These are phyloP conservation scores for Stachybotrys chartarum DNA, from an alignment of 2,329 filamentous ascomycete genomes.

Conservation along the genomic window DNA sequence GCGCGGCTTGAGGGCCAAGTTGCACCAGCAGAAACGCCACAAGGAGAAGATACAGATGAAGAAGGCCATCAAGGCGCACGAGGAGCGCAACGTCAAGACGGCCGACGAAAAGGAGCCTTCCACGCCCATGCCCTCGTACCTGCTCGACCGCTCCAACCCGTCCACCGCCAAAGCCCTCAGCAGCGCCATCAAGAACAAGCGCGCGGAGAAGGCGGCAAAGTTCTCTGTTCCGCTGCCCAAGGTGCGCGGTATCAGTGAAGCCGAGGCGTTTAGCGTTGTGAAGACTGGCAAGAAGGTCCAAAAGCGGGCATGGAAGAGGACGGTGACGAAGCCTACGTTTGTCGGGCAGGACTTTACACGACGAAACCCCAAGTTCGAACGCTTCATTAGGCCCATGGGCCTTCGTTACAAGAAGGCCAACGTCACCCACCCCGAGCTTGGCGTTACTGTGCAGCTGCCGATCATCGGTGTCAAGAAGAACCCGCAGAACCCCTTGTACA, in stretches of 20 bases:
- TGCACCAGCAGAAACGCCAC: slow-evolving; percentile 87
- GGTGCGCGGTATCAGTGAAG: slow-evolving; percentile 83
- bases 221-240: slow-evolving; percentile 91
- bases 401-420: slow-evolving; percentile 46
- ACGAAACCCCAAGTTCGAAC: slow-evolving; percentile 72
- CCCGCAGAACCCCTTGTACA: slow-evolving; percentile 84
- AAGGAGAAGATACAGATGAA: slow-evolving; percentile 98
- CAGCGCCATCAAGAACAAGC: slow-evolving; percentile 91
- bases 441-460: slow-evolving; percentile 80
- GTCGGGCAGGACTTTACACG: slow-evolving; percentile 87
- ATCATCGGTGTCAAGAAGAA: slow-evolving; percentile 62
- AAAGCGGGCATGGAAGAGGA: slow-evolving; percentile 74
- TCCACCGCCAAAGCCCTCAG: slow-evolving; percentile 61
- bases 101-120: slow-evolving; percentile 70
- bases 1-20: slow-evolving; percentile 83
- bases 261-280: slow-evolving; percentile 97
- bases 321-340: slow-evolving; percentile 59
- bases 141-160: slow-evolving; percentile 72
- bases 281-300: slow-evolving; percentile 92
- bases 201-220: slow-evolving; percentile 86
- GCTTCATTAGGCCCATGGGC: slow-evolving; percentile 44
- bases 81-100: slow-evolving; percentile 93
- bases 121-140: slow-evolving; percentile 82
- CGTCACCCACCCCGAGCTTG: slow-evolving; percentile 67
- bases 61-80: slow-evolving; percentile 89